Base-by-base conservation (phyloP, 306 rosid genomes). In the Luffa acutangula region DNA sequence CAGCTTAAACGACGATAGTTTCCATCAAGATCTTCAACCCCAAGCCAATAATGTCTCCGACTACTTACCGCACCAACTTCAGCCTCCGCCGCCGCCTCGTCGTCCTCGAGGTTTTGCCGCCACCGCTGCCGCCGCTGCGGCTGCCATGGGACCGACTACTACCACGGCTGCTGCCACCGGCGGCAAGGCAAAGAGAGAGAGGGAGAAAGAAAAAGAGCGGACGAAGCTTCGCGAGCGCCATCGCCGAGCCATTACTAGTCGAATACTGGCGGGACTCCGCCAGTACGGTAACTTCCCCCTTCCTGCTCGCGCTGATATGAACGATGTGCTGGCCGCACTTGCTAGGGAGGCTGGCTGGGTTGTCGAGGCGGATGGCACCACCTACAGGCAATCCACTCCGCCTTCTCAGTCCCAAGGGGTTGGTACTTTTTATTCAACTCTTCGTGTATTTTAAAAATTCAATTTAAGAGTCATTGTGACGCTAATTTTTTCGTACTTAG, bases 271-370 rank as follows among this genome's bases (percentile, higher is more conserved):
- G 14, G 99, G 99, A 0, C 99, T 95, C 77, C 93, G 99, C 2
- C 99, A 95, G 82, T 93, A 91, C 76, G 98, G 98, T 9, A 95
- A 90, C 80, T 95, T 95, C 81, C 91, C 98, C 37, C 93, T 95
- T 13, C 98, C 98, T 25, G 97, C 97, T 48, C 98, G 98, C 51
- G 98, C 98, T 3, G 98, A 95, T 65, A 95, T 95, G 93, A 95
- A 95, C 81, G 97, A 95, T 67, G 99, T 95, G 42, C 97, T 95
- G 34, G 99, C 97, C 2, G 99, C 99, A 20, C 93, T 95, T n/a
- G 99, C 99, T 11, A 92, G 97, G 69, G 96, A 91, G 82, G 97
- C 99, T 20, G 99, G 99, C 75, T 95, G 99, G 99, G 82, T 88
- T 6, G 99, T 95, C 21, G 97, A 95, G 54, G 82, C 91, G 11